Base-by-base conservation (phyloP, 169 alveolate species). In the Cystoisospora suis region DNA sequence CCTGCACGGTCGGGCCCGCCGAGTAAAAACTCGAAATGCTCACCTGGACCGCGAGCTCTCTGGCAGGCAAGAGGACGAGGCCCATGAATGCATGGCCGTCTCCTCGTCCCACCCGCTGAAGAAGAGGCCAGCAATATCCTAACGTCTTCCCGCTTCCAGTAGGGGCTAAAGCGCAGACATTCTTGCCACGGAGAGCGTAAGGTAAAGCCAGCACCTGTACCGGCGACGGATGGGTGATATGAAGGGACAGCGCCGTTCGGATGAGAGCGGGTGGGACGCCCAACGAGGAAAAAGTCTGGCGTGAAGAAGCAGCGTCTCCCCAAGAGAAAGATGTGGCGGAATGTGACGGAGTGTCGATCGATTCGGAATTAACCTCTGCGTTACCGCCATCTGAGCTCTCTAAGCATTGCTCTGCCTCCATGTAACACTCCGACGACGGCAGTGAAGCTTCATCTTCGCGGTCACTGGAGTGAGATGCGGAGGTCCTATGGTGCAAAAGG, bases 141-240 rank as follows among this genome's bases (percentile, higher is more conserved):
- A 86, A 90, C 0, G 99, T 96, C 91, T 97, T 97, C n/a, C 98
- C 99, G 32, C 97, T 94, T 32, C 99, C 99, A 3, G 99, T 99
- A 75, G 97, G 99, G 6, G 99, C 99, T 61, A 98, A 94, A 7
- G 99, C 99, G 58, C 99, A 98, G n/a, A 99, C 96, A 92, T 99
- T 99, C 65, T 97, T 96, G 53, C 98, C 98, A 65, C 94, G 92
- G 69, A 98, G 95, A 1, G 99, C 98, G 69, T 93, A 94, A 6
- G 99, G 99, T 42, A 99, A 94, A 29, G 99, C 94, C 89, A 97
- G 98, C 58, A 94, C 94, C 94, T 99, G 99, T 42, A 98, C 98
- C 85, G 91, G 93, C 27, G 94, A 87, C 46, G 94, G 94, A 29
- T 58, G 46, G 75, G 45, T 3, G 45, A 87, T 44, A 58, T 15